phyloP scores from a whole-genome alignment of 73 alveolate species.

The Tetrahymena thermophila region DNA sequence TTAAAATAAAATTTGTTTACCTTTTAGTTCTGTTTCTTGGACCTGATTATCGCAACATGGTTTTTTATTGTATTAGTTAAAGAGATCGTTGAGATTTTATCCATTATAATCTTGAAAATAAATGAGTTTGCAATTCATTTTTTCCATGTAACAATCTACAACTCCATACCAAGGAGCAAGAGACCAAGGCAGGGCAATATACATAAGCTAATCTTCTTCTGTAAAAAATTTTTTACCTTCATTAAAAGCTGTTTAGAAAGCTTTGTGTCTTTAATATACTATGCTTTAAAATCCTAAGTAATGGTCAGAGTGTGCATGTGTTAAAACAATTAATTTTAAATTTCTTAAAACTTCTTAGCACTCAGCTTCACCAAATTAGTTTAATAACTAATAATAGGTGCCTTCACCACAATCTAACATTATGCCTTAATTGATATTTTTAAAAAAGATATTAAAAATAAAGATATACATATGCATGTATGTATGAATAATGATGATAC shows the following conservation, averaged over 20 bases:
- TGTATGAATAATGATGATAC: background rate
- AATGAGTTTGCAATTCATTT: slow-evolving; percentile 7
- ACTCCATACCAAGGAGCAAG: slow-evolving; percentile 63
- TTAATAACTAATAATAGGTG: background rate
- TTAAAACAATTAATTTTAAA: slow-evolving; percentile 67
- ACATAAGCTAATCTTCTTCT: slow-evolving; percentile 42
- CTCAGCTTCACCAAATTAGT: background rate
- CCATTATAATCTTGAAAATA: slow-evolving; percentile 7
- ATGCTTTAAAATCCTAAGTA: slow-evolving; percentile 87
- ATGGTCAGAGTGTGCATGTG: slow-evolving; percentile 98
- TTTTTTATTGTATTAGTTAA: background rate
- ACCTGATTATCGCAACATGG: background rate
- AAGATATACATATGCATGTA: background rate
- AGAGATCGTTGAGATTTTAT: background rate
- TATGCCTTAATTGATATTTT: background rate
- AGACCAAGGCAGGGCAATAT: slow-evolving; percentile 79
- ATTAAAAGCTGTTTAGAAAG: background rate
- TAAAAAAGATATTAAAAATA: background rate
- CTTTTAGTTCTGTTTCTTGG: background rate
- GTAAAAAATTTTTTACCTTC: slow-evolving; percentile 22
- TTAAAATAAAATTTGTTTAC: background rate
- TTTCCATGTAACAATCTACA: slow-evolving; percentile 13
- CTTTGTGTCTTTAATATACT: slow-evolving; percentile 52
- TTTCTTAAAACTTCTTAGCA: slow-evolving; percentile 50
- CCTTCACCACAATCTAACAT: slow-evolving; percentile 15